Conservation (phyloP, 768 basidiomycete species). For the Amanita inopinata region DNA sequence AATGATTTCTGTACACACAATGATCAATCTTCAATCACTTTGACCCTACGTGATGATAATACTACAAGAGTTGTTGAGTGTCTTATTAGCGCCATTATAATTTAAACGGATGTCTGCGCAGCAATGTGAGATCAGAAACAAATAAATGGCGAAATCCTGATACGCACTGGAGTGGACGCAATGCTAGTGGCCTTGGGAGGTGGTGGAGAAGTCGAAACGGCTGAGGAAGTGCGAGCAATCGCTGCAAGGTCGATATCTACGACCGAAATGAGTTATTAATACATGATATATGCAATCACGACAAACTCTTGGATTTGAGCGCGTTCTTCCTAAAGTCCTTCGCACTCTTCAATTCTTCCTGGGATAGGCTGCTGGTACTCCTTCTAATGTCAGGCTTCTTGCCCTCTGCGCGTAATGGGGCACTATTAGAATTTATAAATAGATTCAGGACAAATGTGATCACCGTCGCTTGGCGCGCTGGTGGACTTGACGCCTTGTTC, state of each 20-base stretch:
- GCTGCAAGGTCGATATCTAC: constrained; percentile 52
- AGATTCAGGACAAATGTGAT: too few relatives aligned
- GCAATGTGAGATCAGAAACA: too few relatives aligned
- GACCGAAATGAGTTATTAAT: not conserved
- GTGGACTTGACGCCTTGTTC: constrained; percentile 13
- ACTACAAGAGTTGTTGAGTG: too few relatives aligned
- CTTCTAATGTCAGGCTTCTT: constrained; percentile 23
- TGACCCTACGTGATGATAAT: too few relatives aligned
- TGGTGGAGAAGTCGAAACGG: constrained; percentile 47
- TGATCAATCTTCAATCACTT: not conserved
- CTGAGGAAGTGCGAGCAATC: constrained; percentile 79
- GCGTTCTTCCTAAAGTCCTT: constrained; percentile 63
- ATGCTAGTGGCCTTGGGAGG: not conserved
- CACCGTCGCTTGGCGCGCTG: constrained; percentile 1
- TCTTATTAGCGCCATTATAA: too few relatives aligned
- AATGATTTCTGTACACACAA: not conserved
- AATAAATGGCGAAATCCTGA: not conserved
- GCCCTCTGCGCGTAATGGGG: too few relatives aligned
- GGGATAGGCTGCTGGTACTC: constrained; percentile 35
- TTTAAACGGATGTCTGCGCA: not conserved
- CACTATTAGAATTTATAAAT: too few relatives aligned
- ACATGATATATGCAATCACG: not conserved
- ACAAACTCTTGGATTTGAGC: constrained; percentile 49
- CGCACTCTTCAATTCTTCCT: constrained; percentile 60
- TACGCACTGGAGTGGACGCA: constrained; percentile 5